These are phyloP conservation scores for Fusarium irregulare DNA, from an alignment of 2,329 filamentous ascomycete species.

Conservation along the genomic window DNA sequence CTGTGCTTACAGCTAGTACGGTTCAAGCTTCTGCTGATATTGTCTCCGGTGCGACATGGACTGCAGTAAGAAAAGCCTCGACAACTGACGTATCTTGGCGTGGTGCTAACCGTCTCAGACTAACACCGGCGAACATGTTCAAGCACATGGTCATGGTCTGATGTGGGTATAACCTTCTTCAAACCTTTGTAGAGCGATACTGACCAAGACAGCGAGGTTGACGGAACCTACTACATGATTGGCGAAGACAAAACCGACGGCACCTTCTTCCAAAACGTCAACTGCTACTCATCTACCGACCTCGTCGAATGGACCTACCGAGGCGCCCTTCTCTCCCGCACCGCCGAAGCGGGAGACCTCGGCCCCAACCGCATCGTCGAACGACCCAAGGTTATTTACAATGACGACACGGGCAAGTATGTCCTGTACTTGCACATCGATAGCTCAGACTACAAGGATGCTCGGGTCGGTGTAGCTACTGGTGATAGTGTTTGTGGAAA, in stretches of 20 bases:
- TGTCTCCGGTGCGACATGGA: slow-evolving; percentile 61
- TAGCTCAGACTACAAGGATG: slow-evolving; percentile 68
- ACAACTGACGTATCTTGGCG: fast-evolving
- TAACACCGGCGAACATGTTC: slow-evolving; percentile 65
- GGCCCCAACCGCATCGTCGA: slow-evolving; percentile 73
- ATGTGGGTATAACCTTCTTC: no score
- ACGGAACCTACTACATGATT: slow-evolving; percentile 72
- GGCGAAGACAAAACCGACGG: slow-evolving; percentile 77
- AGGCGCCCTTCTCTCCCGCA: slow-evolving; percentile 67
- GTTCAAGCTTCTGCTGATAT: slow-evolving; percentile 48
- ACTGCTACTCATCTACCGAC: slow-evolving; percentile 73
- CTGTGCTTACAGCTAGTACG: slow-evolving; percentile 10
- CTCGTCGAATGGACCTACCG: slow-evolving; percentile 73
- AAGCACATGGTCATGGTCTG: slow-evolving; percentile 75
- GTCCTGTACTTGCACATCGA: slow-evolving; percentile 80
- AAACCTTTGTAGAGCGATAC: no score
- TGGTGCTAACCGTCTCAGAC: slow-evolving; percentile 40
- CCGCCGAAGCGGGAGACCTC: slow-evolving; percentile 60
- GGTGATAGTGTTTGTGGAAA: slow-evolving; percentile 68
- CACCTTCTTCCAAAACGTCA: slow-evolving; percentile 70
- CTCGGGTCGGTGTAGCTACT: slow-evolving; percentile 72
- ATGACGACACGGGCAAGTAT: slow-evolving; percentile 70
- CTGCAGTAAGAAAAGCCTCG: slow-evolving; percentile 46
- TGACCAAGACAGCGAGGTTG: slow-evolving; percentile 49
- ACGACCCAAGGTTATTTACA: slow-evolving; percentile 75